Evolutionary conservation across 192 early-diverging fungal species (phyloP), one percentile per base, ranked within the genome.

Genomic region (Dissophora ornata): DNA sequence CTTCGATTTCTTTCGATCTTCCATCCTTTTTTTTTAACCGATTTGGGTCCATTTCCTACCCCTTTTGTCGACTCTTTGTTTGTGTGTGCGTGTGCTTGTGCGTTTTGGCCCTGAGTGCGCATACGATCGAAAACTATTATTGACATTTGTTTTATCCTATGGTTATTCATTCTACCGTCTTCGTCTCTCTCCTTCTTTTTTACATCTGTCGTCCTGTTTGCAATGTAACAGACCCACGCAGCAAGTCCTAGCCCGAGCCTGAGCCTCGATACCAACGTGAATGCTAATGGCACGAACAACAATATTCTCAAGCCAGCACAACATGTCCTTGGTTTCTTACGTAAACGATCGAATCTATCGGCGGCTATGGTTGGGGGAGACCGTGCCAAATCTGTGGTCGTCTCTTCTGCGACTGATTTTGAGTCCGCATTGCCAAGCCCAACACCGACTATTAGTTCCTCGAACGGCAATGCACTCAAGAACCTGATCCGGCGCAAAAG

Each of bases 401-500:
- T 62, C 22, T 28, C 68, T 28, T 3, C 32, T 0, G 19, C 19
- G 4, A 12, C 50, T 30, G 44, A 62, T 16, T 21, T 40, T 12
- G 15, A 40, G n/a, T 29, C 42, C 29, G n/a, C 46, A 10, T 38
- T n/a, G 2, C 33, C 53, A 30, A 50, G 8, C 19, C 34, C 52
- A 38, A 10, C 6, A 15, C 25, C 32, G 19, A n/a, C 29, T 9
- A 19, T 49, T 24, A 46, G 33, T 40, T n/a, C 25, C 2, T 28
- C 30, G 7, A 25, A 34, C 22, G 30, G n/a, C 3, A 62, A 62
- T 22, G 24, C 54, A 30, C 24, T 71, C 29, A 62, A 63, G 38
- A 57, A 33, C 28, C 29, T 71, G 24, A 63, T 71, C 26, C 69
- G 69, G 13, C 69, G 53, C 54, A 55, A 51, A 15, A 71, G 69